Evolutionary conservation across 306 rosid species (phyloP).

Genomic region (Prosopis cineraria): DNA sequence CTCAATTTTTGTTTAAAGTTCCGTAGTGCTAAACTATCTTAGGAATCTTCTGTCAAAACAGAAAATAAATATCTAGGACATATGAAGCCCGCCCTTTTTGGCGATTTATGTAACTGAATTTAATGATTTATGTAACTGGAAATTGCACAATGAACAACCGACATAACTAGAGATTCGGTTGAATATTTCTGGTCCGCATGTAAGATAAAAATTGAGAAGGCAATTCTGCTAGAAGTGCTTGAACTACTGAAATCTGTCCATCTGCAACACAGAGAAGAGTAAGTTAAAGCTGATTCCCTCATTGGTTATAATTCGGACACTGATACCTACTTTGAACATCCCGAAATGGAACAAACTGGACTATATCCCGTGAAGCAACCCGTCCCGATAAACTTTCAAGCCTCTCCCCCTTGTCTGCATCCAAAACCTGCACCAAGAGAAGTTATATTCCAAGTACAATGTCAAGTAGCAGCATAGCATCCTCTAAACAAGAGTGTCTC

Average conservation of each 20-base stretch:
- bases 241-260: constrained; percentile 77
- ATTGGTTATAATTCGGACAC: not conserved
- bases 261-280: constrained; percentile 44
- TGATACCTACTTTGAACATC: constrained; percentile 68
- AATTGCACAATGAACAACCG: constrained; percentile 30
- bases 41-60: too few relatives aligned
- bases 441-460: constrained; percentile 1
- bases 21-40: not conserved
- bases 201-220: constrained; percentile 81
- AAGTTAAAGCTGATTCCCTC: constrained; percentile 18
- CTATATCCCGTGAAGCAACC: constrained; percentile 82
- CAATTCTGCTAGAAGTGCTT: constrained; percentile 78
- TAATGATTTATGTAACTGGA: not conserved
- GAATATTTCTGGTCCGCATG: constrained; percentile 73
- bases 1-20: not conserved
- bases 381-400: constrained; percentile 75
- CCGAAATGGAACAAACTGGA: constrained; percentile 79
- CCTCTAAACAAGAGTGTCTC: not conserved
- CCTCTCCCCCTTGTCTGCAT: constrained; percentile 81
- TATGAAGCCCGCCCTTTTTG: not conserved
- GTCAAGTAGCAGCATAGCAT: not conserved
- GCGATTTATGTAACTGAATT: constrained; percentile 13
- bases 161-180: constrained; percentile 51
- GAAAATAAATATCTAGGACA: too few relatives aligned
- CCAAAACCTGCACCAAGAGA: constrained; percentile 53